Conservation (phyloP, 2,329 filamentous ascomycete genomes). For the Calonectria leucothoes region DNA sequence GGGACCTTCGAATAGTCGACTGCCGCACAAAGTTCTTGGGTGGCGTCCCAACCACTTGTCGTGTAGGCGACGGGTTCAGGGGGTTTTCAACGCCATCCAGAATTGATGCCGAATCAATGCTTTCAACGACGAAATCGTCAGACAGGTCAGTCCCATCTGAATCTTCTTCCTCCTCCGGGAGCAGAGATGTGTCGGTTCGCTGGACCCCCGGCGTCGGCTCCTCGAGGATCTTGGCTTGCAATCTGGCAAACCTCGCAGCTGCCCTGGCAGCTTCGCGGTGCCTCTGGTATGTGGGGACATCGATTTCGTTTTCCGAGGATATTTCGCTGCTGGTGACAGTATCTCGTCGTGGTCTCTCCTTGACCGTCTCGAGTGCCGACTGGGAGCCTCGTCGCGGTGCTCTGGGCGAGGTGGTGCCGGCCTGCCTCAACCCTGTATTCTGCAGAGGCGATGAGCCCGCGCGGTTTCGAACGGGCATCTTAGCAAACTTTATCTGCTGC, state of each 20-base stretch:
- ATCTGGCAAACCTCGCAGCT: slow-evolving; percentile 56
- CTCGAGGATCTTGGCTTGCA: slow-evolving; percentile 54
- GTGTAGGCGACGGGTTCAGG: slow-evolving; percentile 64
- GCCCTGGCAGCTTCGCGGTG: slow-evolving; percentile 71
- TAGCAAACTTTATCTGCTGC: slow-evolving; percentile 94
- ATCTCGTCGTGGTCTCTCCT: slow-evolving; percentile 76
- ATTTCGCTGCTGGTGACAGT: slow-evolving; percentile 87
- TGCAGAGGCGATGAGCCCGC: slow-evolving; percentile 90
- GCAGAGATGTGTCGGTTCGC: slow-evolving; percentile 60
- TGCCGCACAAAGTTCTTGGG: slow-evolving; percentile 70
- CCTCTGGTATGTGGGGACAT: slow-evolving; percentile 73
- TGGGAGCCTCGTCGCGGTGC: slow-evolving; percentile 74
- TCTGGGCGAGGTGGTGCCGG: slow-evolving; percentile 59
- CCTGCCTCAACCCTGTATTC: slow-evolving; percentile 70
- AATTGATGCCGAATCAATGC: slow-evolving; percentile 78
- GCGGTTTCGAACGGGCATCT: slow-evolving; percentile 89
- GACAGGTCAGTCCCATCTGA: slow-evolving; percentile 73
- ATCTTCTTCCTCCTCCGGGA: slow-evolving; percentile 70
- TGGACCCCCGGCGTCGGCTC: slow-evolving; percentile 53
- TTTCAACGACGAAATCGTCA: slow-evolving; percentile 71
- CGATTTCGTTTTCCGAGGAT: slow-evolving; percentile 84
- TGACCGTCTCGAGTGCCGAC: slow-evolving; percentile 76
- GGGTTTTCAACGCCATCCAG: slow-evolving; percentile 73
- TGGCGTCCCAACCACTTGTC: slow-evolving; percentile 72
- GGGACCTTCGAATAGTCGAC: slow-evolving; percentile 73